Conservation (phyloP, 805 yeast genomes). For the Sungouiella thailandica region DNA sequence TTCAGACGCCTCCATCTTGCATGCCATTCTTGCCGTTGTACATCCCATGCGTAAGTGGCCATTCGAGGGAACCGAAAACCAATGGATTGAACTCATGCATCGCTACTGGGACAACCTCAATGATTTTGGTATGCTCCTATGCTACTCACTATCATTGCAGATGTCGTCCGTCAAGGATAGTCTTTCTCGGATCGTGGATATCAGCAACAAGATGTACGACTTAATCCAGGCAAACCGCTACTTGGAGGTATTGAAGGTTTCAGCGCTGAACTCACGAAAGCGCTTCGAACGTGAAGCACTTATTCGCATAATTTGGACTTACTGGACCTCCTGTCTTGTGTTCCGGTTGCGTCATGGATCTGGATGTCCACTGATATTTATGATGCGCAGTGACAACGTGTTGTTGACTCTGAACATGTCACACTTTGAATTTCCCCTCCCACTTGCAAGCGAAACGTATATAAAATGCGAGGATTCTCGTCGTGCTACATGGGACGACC, state of each 20-base stretch:
- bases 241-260: slow-evolving; percentile 11
- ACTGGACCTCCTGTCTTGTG: slow-evolving; percentile 12
- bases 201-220: slow-evolving; percentile 16
- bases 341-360: slow-evolving; percentile 16
- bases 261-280: slow-evolving; percentile 13
- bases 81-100: slow-evolving; percentile 19
- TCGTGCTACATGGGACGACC: slow-evolving; percentile 1
- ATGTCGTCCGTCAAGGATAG: slow-evolving; percentile 9
- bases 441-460: slow-evolving; percentile 11
- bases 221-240: slow-evolving; percentile 16
- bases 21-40: slow-evolving; percentile 21
- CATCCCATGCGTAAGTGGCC: slow-evolving; percentile 7
- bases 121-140: slow-evolving; percentile 22
- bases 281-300: slow-evolving; percentile 19
- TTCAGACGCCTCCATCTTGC: slow-evolving; percentile 20
- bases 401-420: slow-evolving; percentile 7
- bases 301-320: slow-evolving; percentile 22
- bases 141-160: slow-evolving; percentile 16
- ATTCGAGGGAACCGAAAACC: slow-evolving; percentile 12
- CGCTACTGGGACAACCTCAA: slow-evolving; percentile 23
- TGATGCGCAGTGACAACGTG: slow-evolving; percentile 2
- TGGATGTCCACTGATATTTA: slow-evolving; percentile 15
- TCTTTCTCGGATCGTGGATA: slow-evolving; percentile 8
- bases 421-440: slow-evolving; percentile 14
- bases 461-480: slow-evolving; percentile 1